Evolutionary conservation across 257 asterid genomes (phyloP), one percentile per base, ranked within the genome.

Genomic region (Paulownia fortunei): DNA sequence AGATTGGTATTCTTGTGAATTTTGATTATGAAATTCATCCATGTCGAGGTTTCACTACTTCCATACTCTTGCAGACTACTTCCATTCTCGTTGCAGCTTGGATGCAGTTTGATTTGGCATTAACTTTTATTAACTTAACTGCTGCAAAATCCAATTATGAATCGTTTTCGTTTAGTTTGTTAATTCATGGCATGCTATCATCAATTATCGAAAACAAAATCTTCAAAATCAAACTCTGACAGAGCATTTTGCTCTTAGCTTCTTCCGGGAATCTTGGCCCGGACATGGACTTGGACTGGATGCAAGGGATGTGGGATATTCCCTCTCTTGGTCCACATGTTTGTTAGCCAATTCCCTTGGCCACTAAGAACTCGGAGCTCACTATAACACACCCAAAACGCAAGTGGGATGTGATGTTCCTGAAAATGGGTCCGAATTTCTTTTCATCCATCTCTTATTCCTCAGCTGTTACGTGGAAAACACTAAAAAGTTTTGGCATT

Each of bases 321-420:
- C 79, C 49, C 16, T 54, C 19, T 59, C 42, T 60, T 70, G 64
- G 75, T 58, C 79, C 85, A 81, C 55, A 76, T 71, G 16, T 52
- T 69, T 70, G 63, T 42, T 62, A 81, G 19, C 84, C 81, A 39
- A 52, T 76, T 81, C 39, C 19, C 10, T 63, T 76, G 85, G 82
- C 65, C 72, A 39, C 81, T 3, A 71, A 16, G 11, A 41, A 69
- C 23, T 42, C 0, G 8, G 10, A 41, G 10, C 37, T 62, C 79
- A 70, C 64, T 37, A 62, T 76, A 80, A 41, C 42, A 10, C 67
- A 7, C 24, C 0, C 49, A 30, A 30, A 23, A 26, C 10, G 27
- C 73, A 44, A 80, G 71, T 72, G 75, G 64, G 63, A 44, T 56
- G 59, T 66, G 41, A 67, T 49, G 56, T 21, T 59, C 5, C 54